phyloP scores from a whole-genome alignment of 1,284 basidiomycete species.

The Cutaneotrichosporon sp. region DNA sequence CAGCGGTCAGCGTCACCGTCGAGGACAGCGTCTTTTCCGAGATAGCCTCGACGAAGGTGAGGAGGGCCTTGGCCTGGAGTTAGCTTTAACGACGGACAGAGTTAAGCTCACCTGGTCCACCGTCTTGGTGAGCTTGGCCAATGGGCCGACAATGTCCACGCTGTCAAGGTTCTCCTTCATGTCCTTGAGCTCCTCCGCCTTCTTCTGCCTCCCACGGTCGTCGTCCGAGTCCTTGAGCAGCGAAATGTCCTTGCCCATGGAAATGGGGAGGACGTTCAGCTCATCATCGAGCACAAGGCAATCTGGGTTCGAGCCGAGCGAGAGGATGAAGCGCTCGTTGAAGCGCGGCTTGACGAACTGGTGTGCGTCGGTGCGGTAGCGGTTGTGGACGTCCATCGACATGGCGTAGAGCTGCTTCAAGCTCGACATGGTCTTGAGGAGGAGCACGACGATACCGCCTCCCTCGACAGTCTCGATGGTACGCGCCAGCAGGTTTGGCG shows the following conservation, averaged over 20 bases:
- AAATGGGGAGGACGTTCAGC: slow-evolving; percentile 95
- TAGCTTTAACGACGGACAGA: not conserved
- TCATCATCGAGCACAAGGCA: slow-evolving; percentile 97
- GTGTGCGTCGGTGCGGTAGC: slow-evolving; percentile 89
- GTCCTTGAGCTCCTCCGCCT: slow-evolving; percentile 67
- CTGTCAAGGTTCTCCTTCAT: slow-evolving; percentile 79
- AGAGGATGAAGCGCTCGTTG: slow-evolving; percentile 97
- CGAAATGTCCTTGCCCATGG: slow-evolving; percentile 90
- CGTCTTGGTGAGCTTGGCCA: slow-evolving; percentile 90
- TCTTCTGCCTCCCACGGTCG: slow-evolving; percentile 48
- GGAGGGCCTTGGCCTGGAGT: slow-evolving; percentile 69
- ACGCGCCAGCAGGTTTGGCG: slow-evolving; percentile 92
- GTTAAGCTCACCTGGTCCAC: slow-evolving; percentile 70
- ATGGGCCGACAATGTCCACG: slow-evolving; percentile 83
- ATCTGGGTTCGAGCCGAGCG: slow-evolving; percentile 84
- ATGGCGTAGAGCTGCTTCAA: slow-evolving; percentile 92
- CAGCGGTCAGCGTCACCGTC: slow-evolving; percentile 92
- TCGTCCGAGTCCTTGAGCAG: slow-evolving; percentile 47
- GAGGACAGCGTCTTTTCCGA: slow-evolving; percentile 90
- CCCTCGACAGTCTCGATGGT: slow-evolving; percentile 99
- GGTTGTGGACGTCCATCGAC: slow-evolving; percentile 95
- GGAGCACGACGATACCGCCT: slow-evolving; percentile 86
- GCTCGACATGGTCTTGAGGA: slow-evolving; percentile 94
- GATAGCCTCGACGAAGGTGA: slow-evolving; percentile 91
- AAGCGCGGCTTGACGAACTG: slow-evolving; percentile 90